These are phyloP conservation scores for Penicillium flavigenum DNA, from an alignment of 495 filamentous ascomycete genomes.

Conservation along the genomic window DNA sequence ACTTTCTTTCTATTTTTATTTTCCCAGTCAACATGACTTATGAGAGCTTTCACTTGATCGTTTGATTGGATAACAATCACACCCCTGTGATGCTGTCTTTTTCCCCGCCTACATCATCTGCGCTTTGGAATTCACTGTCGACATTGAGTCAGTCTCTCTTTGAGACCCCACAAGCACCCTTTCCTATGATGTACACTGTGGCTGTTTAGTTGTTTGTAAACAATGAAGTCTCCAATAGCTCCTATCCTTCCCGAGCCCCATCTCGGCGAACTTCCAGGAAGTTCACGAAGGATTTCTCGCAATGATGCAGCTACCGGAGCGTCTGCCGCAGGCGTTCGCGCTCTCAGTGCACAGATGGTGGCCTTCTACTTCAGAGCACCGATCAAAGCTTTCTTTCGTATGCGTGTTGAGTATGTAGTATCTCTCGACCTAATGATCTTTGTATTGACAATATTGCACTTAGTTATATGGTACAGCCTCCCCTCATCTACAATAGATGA, in stretches of 20 bases:
- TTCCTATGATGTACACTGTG: conserved; percentile 3
- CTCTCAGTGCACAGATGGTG: conserved; percentile 72
- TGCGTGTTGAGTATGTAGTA: conserved; percentile 73
- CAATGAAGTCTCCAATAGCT: conserved; percentile 16
- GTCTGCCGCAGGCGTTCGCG: conserved; percentile 76
- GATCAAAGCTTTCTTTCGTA: conserved; percentile 85
- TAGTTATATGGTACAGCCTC: conserved; percentile 58
- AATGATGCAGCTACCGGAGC: conserved; percentile 73
- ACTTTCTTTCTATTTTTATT: background rate
- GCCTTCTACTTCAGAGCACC: conserved; percentile 90
- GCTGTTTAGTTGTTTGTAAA: background rate
- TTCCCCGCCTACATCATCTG: background rate
- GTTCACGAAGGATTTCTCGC: conserved; percentile 41
- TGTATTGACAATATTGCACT: conserved; percentile 22
- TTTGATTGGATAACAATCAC: background rate
- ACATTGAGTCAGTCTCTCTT: background rate
- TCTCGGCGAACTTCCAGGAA: conserved; percentile 17
- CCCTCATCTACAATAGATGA: background rate
- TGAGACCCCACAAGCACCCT: background rate
- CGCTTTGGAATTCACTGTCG: background rate
- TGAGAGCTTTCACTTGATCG: background rate
- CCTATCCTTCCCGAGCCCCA: conserved; percentile 24
- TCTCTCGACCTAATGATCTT: conserved; percentile 5
- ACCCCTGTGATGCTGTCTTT: conserved; percentile 6
- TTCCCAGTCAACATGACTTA: background rate